These are phyloP conservation scores for Breynia disticha DNA, from an alignment of 441 rosid genomes.

Conservation along the genomic window DNA sequence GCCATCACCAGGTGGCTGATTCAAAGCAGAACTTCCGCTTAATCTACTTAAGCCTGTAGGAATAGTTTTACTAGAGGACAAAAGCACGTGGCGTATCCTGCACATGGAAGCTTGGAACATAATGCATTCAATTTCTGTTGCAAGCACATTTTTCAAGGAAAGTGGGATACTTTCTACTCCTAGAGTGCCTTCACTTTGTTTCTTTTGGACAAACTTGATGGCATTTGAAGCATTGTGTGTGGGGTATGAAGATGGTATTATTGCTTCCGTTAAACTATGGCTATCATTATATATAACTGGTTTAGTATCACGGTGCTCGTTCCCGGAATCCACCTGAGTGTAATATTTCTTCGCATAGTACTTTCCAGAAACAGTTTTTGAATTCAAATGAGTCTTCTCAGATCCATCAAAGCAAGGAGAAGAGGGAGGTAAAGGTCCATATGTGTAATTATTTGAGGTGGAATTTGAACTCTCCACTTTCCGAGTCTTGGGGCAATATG, in stretches of 20 bases:
- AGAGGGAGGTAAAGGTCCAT: slow-evolving; percentile 85
- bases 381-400: slow-evolving; percentile 43
- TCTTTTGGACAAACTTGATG: slow-evolving; percentile 43
- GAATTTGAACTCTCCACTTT: slow-evolving; percentile 68
- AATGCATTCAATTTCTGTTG: slow-evolving; percentile 80
- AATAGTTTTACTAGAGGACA: slow-evolving; percentile 38
- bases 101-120: slow-evolving; percentile 95
- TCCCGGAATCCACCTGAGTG: slow-evolving; percentile 60
- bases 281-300: slow-evolving; percentile 29
- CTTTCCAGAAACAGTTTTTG: slow-evolving; percentile 41
- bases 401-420: slow-evolving; percentile 55
- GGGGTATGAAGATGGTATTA: slow-evolving; percentile 40
- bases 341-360: slow-evolving; percentile 54
- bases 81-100: slow-evolving; percentile 67
- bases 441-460: slow-evolving; percentile 54
- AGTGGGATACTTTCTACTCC: slow-evolving; percentile 46
- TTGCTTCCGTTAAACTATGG: slow-evolving; percentile 40
- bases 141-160: slow-evolving; percentile 65
- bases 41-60: slow-evolving; percentile 57
- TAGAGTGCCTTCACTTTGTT: slow-evolving; percentile 40
- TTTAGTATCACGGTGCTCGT: slow-evolving; percentile 39
- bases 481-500: slow-evolving; percentile 80
- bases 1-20: slow-evolving; percentile 69
- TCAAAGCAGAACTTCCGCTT: slow-evolving; percentile 47
- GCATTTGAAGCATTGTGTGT: slow-evolving; percentile 48